Conservation (phyloP, 2,329 filamentous ascomycete genomes). For the Fusarium guadeloupense region DNA sequence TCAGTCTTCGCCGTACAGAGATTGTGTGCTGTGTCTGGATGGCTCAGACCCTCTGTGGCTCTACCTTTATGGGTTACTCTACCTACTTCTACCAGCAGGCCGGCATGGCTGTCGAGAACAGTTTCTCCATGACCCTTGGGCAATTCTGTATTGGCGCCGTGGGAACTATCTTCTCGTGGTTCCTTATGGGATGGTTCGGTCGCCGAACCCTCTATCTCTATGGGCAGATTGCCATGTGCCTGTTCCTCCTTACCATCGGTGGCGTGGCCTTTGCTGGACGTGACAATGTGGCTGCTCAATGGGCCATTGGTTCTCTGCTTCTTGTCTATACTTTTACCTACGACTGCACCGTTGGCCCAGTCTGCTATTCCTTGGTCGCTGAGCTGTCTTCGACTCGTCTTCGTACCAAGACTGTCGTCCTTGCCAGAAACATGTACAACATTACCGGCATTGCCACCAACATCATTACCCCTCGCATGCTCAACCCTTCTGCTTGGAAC, state of each 20-base stretch:
- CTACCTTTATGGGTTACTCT: conserved; percentile 65
- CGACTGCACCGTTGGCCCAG: conserved; percentile 55
- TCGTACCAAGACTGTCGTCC: conserved; percentile 57
- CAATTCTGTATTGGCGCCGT: conserved; percentile 56
- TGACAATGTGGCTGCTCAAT: conserved; percentile 57
- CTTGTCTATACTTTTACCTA: conserved; percentile 57
- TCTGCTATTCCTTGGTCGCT: conserved; percentile 85
- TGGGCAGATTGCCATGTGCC: conserved; percentile 60
- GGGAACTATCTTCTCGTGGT: conserved; percentile 58
- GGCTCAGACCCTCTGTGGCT: conserved; percentile 53
- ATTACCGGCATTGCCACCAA: conserved; percentile 58
- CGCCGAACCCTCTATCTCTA: conserved; percentile 56
- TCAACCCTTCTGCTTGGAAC: conserved; percentile 58
- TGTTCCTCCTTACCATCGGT: conserved; percentile 55
- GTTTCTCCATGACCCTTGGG: conserved; percentile 54
- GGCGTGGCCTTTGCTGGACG: conserved; percentile 64
- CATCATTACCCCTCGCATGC: conserved; percentile 57
- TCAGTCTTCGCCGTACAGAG: conserved; percentile 57
- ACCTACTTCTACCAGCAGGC: conserved; percentile 60
- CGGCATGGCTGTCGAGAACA: conserved; percentile 51
- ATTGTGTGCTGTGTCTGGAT: conserved; percentile 57
- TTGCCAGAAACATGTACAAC: conserved; percentile 60
- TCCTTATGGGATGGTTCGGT: conserved; percentile 54
- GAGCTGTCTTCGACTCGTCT: conserved; percentile 58
- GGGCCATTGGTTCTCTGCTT: conserved; percentile 58